These are phyloP conservation scores for Erodium maritimum DNA, from an alignment of 345 rosid species.

Conservation along the genomic window DNA sequence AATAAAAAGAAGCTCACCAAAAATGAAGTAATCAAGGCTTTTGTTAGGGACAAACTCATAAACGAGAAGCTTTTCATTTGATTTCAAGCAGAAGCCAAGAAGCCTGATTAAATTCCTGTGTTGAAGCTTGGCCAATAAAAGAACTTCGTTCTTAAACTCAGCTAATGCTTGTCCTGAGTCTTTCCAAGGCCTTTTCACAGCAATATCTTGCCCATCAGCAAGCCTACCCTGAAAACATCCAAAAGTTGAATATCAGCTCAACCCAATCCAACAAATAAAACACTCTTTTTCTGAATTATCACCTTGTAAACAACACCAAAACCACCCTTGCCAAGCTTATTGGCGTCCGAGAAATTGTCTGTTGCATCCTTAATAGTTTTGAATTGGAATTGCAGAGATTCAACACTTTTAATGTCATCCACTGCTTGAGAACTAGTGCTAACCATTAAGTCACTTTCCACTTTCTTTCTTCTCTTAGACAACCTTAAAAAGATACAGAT, in stretches of 20 bases:
- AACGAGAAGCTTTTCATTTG: conserved; percentile 33
- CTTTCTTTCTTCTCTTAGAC: not conserved
- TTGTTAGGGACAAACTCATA: conserved; percentile 40
- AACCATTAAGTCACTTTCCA: not conserved
- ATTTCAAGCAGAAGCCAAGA: conserved; percentile 35
- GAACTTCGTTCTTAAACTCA: conserved; percentile 46
- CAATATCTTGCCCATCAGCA: conserved; percentile 26
- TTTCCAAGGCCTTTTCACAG: conserved; percentile 30
- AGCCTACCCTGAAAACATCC: conserved; percentile 29
- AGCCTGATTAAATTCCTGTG: conserved; percentile 48
- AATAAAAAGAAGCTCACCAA: conserved; percentile 14
- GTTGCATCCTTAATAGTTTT: conserved; percentile 5
- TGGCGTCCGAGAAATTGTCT: conserved; percentile 17
- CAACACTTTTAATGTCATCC: not conserved
- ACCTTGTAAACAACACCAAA: conserved; percentile 37
- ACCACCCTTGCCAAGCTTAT: conserved; percentile 37
- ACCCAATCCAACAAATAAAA: too few relatives aligned
- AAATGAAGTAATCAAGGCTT: conserved; percentile 34
- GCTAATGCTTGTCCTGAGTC: conserved; percentile 37
- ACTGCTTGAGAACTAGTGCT: not conserved
- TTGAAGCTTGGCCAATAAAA: conserved; percentile 43
- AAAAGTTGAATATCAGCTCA: not conserved
- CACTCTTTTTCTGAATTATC: not conserved
- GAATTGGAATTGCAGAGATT: conserved; percentile 2
- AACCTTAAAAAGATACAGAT: not conserved